Conservation (phyloP, 306 rosid species). For the Rosa chinensis region DNA sequence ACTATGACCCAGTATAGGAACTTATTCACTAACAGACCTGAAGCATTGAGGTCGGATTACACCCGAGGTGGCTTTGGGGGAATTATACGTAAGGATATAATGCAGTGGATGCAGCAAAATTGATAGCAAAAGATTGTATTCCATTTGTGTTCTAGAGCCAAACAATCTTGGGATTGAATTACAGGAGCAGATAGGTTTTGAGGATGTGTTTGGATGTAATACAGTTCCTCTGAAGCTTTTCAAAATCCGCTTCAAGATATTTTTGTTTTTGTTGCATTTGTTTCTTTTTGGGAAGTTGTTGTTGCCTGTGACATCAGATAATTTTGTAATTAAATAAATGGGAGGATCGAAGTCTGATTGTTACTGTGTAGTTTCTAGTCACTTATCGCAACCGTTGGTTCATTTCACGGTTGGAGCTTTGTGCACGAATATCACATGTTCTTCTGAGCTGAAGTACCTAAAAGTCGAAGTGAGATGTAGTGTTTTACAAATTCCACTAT, state of each 20-base stretch:
- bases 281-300: not conserved
- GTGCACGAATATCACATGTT: not conserved
- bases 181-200: not conserved
- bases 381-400: not conserved
- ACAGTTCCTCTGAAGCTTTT: not conserved
- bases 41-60: slow-evolving; percentile 30
- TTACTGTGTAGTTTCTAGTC: not conserved
- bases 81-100: slow-evolving; percentile 65
- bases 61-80: slow-evolving; percentile 40
- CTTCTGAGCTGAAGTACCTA: not conserved
- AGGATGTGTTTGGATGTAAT: slow-evolving; percentile 13
- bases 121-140: slow-evolving; percentile 10
- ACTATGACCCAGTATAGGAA: slow-evolving; percentile 55
- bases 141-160: not conserved
- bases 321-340: slow-evolving; percentile 9
- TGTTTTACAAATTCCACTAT: not conserved
- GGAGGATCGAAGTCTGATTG: not conserved
- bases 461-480: no score
- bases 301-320: not conserved
- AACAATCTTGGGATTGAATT: not conserved
- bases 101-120: slow-evolving; percentile 71
- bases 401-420: not conserved
- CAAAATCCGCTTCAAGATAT: not conserved
- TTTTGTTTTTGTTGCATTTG: not conserved
- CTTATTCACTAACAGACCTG: slow-evolving; percentile 35